Evolutionary conservation across 2,329 filamentous ascomycete species (phyloP).

Genomic region (Triangularia setosa): DNA sequence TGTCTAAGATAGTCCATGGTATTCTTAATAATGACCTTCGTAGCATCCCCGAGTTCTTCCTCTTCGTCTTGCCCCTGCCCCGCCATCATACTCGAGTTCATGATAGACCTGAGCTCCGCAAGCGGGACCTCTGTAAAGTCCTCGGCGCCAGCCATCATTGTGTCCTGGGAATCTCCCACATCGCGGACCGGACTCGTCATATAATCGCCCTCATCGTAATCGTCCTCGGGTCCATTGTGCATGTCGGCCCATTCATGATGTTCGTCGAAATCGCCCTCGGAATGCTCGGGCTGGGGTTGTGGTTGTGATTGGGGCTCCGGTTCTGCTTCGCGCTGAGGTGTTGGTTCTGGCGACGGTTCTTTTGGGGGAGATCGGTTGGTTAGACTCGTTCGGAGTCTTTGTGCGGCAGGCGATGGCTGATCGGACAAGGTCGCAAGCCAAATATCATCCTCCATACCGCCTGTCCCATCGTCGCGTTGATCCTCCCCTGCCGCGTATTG

Average conservation of each 20-base stretch:
- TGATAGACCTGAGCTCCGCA: slow-evolving; percentile 47
- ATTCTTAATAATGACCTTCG: slow-evolving; percentile 53
- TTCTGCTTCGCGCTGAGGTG: not conserved
- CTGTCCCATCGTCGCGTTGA: not conserved
- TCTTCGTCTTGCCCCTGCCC: slow-evolving; percentile 27
- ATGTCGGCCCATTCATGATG: slow-evolving; percentile 21
- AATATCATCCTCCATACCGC: slow-evolving; percentile 38
- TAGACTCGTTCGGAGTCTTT: not conserved
- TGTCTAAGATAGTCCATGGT: slow-evolving; percentile 49
- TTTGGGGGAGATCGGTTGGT: not conserved
- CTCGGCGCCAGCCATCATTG: slow-evolving; percentile 36
- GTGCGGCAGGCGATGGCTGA: slow-evolving; percentile 18
- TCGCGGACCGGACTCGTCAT: slow-evolving; percentile 37
- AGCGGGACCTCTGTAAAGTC: slow-evolving; percentile 59
- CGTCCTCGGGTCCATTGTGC: slow-evolving; percentile 20
- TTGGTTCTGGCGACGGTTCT: not conserved
- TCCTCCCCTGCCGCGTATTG: not conserved
- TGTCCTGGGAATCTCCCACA: slow-evolving; percentile 35
- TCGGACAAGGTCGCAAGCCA: slow-evolving; percentile 44
- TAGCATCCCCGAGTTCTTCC: slow-evolving; percentile 49
- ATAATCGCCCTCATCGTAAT: slow-evolving; percentile 29
- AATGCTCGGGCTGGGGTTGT: slow-evolving; percentile 7
- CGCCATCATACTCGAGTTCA: slow-evolving; percentile 33
- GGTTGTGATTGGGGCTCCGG: not conserved
- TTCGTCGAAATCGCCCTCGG: slow-evolving; percentile 13